These are phyloP conservation scores for Pharus latifolius DNA, from an alignment of 176 grass and related monocot genomes.

Conservation along the genomic window DNA sequence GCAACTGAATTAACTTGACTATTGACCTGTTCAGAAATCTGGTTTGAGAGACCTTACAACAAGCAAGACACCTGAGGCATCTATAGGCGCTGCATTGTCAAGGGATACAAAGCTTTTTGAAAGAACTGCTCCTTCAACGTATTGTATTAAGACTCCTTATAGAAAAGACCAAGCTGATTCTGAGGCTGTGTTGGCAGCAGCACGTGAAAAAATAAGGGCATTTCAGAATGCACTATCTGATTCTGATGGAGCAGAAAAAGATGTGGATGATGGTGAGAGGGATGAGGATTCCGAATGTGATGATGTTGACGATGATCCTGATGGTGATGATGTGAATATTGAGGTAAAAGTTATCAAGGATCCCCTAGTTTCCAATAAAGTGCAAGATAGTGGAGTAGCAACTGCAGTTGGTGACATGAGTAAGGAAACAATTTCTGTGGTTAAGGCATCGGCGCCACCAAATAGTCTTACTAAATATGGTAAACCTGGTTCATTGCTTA, in stretches of 20 bases:
- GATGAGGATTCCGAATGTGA: conserved; percentile 91
- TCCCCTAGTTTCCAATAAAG: background rate
- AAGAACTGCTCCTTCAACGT: conserved; percentile 87
- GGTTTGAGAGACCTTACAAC: conserved; percentile 94
- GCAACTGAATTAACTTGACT: conserved; percentile 3
- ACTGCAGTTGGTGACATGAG: conserved; percentile 10
- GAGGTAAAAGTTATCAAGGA: conserved; percentile 39
- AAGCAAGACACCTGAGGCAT: conserved; percentile 97
- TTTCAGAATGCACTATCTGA: conserved; percentile 71
- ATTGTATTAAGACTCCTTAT: conserved; percentile 79
- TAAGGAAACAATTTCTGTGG: background rate
- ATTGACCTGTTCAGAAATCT: conserved; percentile 60
- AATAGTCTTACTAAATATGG: conserved; percentile 11
- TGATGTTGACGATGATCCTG: conserved; percentile 68
- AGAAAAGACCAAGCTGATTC: conserved; percentile 85
- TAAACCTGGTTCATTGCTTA: conserved; percentile 15
- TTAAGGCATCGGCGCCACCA: conserved; percentile 5
- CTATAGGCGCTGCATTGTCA: conserved; percentile 90
- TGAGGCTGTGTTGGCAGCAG: conserved; percentile 54
- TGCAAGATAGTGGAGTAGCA: conserved; percentile 11
- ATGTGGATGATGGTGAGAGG: conserved; percentile 68
- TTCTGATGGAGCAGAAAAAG: conserved; percentile 70
- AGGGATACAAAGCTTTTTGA: conserved; percentile 93
- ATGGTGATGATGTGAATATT: conserved; percentile 56
- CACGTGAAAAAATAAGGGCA: conserved; percentile 75